A percentile compares a stretch with the other conserved stretches of the same genome.
Evolutionary conservation across 73 alveolate genomes (phyloP).

Genomic region (Blepharisma japonicum): DNA sequence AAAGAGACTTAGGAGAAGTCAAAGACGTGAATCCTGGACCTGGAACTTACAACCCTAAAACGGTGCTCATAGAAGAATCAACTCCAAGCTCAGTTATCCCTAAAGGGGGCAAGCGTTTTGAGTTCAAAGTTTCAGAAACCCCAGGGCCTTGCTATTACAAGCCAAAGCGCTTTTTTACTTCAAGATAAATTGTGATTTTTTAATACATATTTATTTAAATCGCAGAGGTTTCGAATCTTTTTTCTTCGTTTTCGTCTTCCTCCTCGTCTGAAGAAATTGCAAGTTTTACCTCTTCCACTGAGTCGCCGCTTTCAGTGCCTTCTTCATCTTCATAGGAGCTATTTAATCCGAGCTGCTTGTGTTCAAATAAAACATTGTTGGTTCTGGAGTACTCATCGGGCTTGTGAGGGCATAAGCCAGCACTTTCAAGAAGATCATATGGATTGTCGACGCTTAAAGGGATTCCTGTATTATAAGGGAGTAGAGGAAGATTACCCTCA

Average conservation of each 20-base stretch:
- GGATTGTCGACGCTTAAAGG: conserved; percentile 8
- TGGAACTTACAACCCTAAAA: too few species aligned
- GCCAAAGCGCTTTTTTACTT: too few species aligned
- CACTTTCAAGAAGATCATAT: conserved; percentile 1
- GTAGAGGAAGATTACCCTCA: neutral
- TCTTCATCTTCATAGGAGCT: conserved; percentile 28
- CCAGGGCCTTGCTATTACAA: too few species aligned
- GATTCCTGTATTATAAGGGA: conserved; percentile 28
- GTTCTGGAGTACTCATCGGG: neutral
- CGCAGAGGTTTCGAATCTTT: neutral
- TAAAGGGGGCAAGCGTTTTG: too few species aligned
- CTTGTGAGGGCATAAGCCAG: neutral
- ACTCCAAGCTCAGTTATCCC: too few species aligned
- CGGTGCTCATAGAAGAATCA: too few species aligned
- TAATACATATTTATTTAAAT: too few species aligned
- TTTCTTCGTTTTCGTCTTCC: neutral
- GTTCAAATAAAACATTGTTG: conserved; percentile 11
- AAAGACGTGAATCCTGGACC: too few species aligned
- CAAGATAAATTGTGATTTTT: too few species aligned
- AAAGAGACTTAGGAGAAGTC: too few species aligned
- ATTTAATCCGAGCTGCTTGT: conserved; percentile 22
- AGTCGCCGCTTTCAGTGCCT: neutral
- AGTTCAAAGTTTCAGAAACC: too few species aligned
- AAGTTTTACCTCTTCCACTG: conserved; percentile 4
- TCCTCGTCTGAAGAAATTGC: neutral